phyloP scores from a whole-genome alignment of 2,329 filamentous ascomycete species.

The Graphiopsis chlorocephala region DNA sequence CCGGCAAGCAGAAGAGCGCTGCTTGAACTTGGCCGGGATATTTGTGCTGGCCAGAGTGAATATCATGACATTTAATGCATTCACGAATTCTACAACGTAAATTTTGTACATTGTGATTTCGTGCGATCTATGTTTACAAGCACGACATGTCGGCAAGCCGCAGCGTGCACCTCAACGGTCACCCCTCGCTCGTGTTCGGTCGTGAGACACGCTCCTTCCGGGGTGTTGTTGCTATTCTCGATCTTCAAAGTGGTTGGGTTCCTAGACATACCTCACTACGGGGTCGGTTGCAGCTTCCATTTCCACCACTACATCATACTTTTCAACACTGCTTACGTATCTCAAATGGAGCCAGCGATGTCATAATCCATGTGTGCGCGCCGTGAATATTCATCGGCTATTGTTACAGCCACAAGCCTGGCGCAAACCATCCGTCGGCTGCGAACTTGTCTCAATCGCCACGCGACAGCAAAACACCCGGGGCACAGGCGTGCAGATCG shows the following conservation, averaged over 20 bases:
- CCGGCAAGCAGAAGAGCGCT: neutral
- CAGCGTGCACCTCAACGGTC: neutral
- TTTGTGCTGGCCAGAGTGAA: neutral
- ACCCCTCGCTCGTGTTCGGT: neutral
- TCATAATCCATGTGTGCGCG: neutral
- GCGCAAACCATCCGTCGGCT: conserved; percentile 1
- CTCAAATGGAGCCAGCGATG: neutral
- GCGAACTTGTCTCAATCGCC: conserved; percentile 12
- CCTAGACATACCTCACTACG: neutral
- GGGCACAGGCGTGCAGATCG: conserved; percentile 12
- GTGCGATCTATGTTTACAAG: neutral
- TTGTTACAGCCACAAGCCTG: neutral
- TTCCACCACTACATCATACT: neutral
- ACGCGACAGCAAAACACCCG: conserved; percentile 1
- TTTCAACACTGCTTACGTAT: neutral
- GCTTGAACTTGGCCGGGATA: neutral
- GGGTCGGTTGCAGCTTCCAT: neutral
- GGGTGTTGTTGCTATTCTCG: conserved; percentile 1
- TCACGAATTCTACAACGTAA: neutral
- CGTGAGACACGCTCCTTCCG: neutral
- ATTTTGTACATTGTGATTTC: neutral
- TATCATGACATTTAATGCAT: neutral
- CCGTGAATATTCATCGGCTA: neutral
- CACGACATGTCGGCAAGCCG: neutral
- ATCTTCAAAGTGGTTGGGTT: neutral